Evolutionary conservation across 805 yeast genomes (phyloP).

Genomic region (Cyberlindnera meyerae): DNA sequence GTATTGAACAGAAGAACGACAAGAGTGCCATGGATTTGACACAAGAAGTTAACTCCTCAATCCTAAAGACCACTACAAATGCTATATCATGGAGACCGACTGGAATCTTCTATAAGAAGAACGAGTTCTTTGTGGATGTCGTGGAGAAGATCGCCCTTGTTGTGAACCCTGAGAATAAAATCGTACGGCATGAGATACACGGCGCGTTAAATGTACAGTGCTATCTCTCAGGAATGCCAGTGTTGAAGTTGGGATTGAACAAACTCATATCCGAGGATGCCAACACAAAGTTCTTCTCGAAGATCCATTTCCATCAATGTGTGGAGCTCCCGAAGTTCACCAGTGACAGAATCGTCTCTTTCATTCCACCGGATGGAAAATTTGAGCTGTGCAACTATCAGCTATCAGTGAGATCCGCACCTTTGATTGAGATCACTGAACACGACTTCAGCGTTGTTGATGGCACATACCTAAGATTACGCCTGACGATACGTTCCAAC

Average conservation of each 20-base stretch:
- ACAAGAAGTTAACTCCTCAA: constrained; percentile 52
- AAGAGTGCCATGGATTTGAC: constrained; percentile 2
- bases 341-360: constrained; percentile 52
- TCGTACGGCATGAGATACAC: constrained; percentile 59
- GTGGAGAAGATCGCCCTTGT: constrained; percentile 68
- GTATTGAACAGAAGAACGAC: constrained; percentile 1
- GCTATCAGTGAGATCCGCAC: constrained; percentile 34
- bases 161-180: constrained; percentile 52
- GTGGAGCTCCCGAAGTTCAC: constrained; percentile 61
- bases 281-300: constrained; percentile 41
- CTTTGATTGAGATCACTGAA: constrained; percentile 16
- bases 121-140: constrained; percentile 86
- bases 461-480: constrained; percentile 3
- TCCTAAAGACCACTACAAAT: constrained; percentile 71
- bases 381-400: constrained; percentile 50
- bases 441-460: constrained; percentile 3
- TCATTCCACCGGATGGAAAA: constrained; percentile 88
- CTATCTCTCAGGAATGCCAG: constrained; percentile 89
- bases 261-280: constrained; percentile 34
- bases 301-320: constrained; percentile 83
- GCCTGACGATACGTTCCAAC: constrained; percentile 43
- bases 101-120: constrained; percentile 81
- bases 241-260: constrained; percentile 69
- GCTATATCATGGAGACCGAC: constrained; percentile 90
- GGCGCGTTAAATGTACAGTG: constrained; percentile 74